phyloP scores from a whole-genome alignment of 1,284 basidiomycete genomes.

The Mycosarcoma maydis region DNA sequence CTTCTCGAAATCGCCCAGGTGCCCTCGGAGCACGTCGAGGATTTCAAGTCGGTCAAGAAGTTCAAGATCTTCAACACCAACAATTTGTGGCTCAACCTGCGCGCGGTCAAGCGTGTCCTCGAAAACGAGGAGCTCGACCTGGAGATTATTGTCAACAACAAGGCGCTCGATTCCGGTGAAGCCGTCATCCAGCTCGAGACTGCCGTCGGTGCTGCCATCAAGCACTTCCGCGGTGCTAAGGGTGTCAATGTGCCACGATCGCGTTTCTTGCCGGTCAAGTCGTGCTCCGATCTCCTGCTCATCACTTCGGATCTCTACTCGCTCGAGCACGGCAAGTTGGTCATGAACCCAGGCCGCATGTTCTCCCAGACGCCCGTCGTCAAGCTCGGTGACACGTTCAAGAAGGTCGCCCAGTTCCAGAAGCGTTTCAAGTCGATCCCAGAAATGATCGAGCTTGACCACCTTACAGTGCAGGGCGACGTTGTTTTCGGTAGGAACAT shows the following conservation, averaged over 20 bases:
- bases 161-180: conserved; percentile 73
- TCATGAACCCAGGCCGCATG: conserved; percentile 72
- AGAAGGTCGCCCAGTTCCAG: conserved; percentile 94
- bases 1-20: conserved; percentile 99
- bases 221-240: conserved; percentile 89
- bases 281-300: conserved; percentile 75
- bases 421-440: conserved; percentile 98
- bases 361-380: conserved; percentile 93
- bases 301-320: conserved; percentile 98
- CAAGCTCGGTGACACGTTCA: conserved; percentile 84
- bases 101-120: conserved; percentile 91
- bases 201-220: conserved; percentile 96
- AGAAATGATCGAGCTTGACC: conserved; percentile 82
- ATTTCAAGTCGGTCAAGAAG: conserved; percentile 87
- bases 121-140: conserved; percentile 82
- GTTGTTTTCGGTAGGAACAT: conserved; percentile 95
- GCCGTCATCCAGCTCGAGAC: conserved; percentile 93
- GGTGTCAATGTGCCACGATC: conserved; percentile 97
- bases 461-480: conserved; percentile 94
- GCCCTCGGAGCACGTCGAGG: conserved; percentile 95
- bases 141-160: conserved; percentile 94
- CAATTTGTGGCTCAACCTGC: conserved; percentile 95
- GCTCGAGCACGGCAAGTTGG: conserved; percentile 90
- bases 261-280: conserved; percentile 94
- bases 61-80: conserved; percentile 75